phyloP scores from a whole-genome alignment of 257 asterid species.

The Primulina tabacum region DNA sequence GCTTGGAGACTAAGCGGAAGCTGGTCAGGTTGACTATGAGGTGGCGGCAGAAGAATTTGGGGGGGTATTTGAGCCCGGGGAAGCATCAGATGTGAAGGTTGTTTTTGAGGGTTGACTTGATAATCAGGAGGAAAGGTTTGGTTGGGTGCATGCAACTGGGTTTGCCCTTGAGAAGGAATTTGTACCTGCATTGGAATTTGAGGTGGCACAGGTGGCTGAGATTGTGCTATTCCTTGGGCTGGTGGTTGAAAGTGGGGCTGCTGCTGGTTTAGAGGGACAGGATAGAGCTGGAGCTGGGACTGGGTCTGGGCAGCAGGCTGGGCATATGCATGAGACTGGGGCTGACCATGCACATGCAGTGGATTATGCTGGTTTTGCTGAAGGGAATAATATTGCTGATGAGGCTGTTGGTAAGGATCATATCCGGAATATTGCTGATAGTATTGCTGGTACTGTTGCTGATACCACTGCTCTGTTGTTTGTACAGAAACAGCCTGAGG shows the following conservation, averaged over 20 bases:
- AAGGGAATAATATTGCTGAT: constrained; percentile 57
- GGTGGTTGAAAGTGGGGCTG: constrained; percentile 19
- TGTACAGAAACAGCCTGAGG: constrained; percentile 51
- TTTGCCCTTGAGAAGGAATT: constrained; percentile 37
- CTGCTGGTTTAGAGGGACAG: too few relatives aligned
- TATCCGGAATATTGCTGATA: constrained; percentile 81
- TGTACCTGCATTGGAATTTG: constrained; percentile 37
- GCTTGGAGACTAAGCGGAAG: constrained; percentile 40
- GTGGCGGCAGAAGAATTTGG: constrained; percentile 28
- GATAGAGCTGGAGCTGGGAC: constrained; percentile 25
- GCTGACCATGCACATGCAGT: constrained; percentile 48
- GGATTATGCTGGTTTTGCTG: constrained; percentile 65
- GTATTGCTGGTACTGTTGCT: constrained; percentile 85
- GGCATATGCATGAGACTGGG: constrained; percentile 44
- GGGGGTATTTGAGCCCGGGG: constrained; percentile 40
- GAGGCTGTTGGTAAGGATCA: constrained; percentile 64
- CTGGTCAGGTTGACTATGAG: constrained; percentile 38
- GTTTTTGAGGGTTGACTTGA: constrained; percentile 50
- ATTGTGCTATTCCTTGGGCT: constrained; percentile 23
- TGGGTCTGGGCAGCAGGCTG: constrained; percentile 24
- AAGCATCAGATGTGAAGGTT: constrained; percentile 40
- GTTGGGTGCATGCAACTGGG: constrained; percentile 31
- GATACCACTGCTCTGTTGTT: constrained; percentile 78
- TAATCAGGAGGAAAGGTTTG: constrained; percentile 45
- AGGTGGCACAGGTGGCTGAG: constrained; percentile 32